Conservation (phyloP, 2,329 filamentous ascomycete genomes). For the Fusarium globosum region DNA sequence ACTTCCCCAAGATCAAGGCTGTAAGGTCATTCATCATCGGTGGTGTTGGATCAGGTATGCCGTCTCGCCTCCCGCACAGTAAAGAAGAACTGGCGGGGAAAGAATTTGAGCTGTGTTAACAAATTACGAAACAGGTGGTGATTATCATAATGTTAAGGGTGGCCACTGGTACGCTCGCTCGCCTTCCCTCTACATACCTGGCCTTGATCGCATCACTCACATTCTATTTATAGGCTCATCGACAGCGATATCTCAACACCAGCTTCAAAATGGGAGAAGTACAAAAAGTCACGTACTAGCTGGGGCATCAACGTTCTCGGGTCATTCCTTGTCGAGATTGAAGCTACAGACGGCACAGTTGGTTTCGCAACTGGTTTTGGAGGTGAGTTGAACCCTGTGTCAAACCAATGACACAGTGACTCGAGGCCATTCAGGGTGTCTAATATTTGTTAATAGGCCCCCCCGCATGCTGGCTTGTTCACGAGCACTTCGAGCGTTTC, state of each 20-base stretch:
- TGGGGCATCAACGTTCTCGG: constrained; percentile 97
- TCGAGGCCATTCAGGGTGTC: neutral
- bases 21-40: constrained; percentile 76
- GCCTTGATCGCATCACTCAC: constrained; percentile 5
- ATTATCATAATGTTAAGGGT: constrained; percentile 91
- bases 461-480: constrained; percentile 92
- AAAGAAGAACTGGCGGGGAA: neutral
- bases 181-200: neutral
- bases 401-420: neutral
- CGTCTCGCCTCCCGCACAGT: neutral
- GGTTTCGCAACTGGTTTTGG: constrained; percentile 95
- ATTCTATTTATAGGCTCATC: constrained; percentile 75
- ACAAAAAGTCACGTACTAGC: constrained; percentile 86
- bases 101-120: neutral
- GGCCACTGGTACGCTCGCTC: constrained; percentile 67
- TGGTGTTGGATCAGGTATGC: constrained; percentile 49
- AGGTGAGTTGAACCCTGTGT: constrained; percentile 57
- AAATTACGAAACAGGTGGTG: constrained; percentile 65
- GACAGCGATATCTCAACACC: constrained; percentile 93
- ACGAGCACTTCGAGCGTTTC: constrained; percentile 94
- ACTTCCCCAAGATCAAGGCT: constrained; percentile 81
- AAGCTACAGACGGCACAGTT: constrained; percentile 89
- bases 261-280: constrained; percentile 89
- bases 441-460: constrained; percentile 65
- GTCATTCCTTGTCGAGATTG: constrained; percentile 90